phyloP scores from a whole-genome alignment of 2,329 filamentous ascomycete genomes.

The Elsinoe ampelina region DNA sequence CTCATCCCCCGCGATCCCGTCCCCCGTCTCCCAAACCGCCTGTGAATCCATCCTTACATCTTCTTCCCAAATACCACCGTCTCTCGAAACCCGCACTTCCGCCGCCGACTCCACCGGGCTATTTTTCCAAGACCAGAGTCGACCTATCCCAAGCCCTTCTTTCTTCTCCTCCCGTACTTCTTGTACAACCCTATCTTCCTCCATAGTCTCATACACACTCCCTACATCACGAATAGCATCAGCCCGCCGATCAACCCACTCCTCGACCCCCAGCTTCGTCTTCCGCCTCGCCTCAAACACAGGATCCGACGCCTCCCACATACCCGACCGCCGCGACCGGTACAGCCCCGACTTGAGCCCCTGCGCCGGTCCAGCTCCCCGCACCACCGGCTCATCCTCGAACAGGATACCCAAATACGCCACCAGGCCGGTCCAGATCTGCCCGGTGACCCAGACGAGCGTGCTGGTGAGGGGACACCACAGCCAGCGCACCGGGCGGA shows the following conservation, averaged over 20 bases:
- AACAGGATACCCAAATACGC: slow-evolving; percentile 3
- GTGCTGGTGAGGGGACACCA: slow-evolving; percentile 24
- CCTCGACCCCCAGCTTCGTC: background rate
- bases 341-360: background rate
- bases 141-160: background rate
- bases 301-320: background rate
- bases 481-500: slow-evolving; percentile 30
- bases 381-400: slow-evolving; percentile 2
- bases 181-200: slow-evolving; percentile 1
- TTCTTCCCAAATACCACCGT: background rate
- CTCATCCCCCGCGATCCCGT: slow-evolving; percentile 6
- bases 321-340: background rate
- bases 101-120: slow-evolving; percentile 6
- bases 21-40: slow-evolving; percentile 9
- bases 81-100: background rate
- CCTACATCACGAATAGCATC: background rate
- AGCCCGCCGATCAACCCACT: background rate
- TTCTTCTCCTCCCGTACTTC: background rate
- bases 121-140: slow-evolving; percentile 10
- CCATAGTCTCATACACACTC: slow-evolving; percentile 4
- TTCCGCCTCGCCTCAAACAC: background rate
- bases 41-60: background rate
- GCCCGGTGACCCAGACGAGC: background rate
- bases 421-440: background rate
- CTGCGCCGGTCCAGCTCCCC: background rate